Conservation (phyloP, 768 basidiomycete species). For the Lactarius akahatsu region DNA sequence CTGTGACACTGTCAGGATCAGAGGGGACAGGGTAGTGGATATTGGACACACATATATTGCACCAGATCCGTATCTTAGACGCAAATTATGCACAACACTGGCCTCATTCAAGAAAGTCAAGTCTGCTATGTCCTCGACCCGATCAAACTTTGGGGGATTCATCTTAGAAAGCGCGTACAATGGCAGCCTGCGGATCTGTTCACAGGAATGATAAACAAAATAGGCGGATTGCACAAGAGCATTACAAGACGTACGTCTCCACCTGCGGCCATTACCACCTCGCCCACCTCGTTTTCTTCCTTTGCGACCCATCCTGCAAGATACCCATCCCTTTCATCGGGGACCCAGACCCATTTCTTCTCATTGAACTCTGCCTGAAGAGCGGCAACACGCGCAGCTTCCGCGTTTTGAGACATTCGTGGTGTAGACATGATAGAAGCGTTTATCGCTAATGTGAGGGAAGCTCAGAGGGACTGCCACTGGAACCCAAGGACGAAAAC, state of each 20-base stretch:
- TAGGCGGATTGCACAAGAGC: conserved; percentile 33
- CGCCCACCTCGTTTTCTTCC: conserved; percentile 79
- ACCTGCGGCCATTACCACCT: conserved; percentile 81
- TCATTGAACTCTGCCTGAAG: conserved; percentile 96
- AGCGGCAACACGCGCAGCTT: conserved; percentile 81
- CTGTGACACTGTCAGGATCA: conserved; percentile 40
- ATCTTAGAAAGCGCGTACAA: conserved; percentile 87
- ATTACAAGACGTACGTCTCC: conserved; percentile 61
- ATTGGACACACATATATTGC: conserved; percentile 81
- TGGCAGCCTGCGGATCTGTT: conserved; percentile 64
- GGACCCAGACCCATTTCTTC: conserved; percentile 99
- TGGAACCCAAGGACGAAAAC: conserved; percentile 3
- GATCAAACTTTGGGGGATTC: conserved; percentile 98
- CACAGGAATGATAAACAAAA: conserved; percentile 23
- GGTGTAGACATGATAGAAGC: conserved; percentile 36
- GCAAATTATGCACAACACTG: conserved; percentile 96
- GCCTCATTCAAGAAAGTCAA: conserved; percentile 98
- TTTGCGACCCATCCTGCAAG: conserved; percentile 91
- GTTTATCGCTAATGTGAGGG: conserved; percentile 4
- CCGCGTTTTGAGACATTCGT: conserved; percentile 45
- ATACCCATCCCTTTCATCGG: conserved; percentile 90
- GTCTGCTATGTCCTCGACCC: conserved; percentile 97
- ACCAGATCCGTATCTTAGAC: conserved; percentile 85
- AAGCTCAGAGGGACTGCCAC: conserved; percentile 1
- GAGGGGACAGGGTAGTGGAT: conserved; percentile 1